A percentile compares a stretch with the other conserved stretches of the same genome.
Conservation (phyloP, 306 rosid genomes). For the Sphenostylis stenocarpa region DNA sequence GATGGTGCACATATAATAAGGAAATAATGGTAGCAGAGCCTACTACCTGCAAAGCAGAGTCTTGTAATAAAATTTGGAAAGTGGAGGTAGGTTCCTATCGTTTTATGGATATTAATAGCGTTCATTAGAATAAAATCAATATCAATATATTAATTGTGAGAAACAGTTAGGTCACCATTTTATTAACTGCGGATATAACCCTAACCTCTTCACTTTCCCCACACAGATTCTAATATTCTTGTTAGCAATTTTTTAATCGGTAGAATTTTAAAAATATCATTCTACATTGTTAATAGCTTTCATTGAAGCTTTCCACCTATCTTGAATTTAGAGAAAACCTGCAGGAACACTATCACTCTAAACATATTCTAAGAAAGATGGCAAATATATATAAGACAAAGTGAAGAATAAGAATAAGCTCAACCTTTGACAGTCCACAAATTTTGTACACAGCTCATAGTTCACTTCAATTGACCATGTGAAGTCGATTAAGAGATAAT, state of each 20-base stretch:
- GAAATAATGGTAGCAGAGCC: conserved; percentile 27
- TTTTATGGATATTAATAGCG: conserved; percentile 29
- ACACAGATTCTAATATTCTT: neutral
- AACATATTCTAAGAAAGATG: neutral
- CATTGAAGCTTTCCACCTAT: neutral
- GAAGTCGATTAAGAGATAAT: no score
- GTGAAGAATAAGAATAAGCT: neutral
- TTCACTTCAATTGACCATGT: neutral
- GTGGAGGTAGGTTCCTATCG: conserved; percentile 40
- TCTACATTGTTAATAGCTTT: neutral
- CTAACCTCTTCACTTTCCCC: neutral
- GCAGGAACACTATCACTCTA: neutral
- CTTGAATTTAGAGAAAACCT: neutral
- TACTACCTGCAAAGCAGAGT: conserved; percentile 22
- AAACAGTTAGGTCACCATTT: conserved; percentile 12
- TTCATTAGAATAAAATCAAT: conserved; percentile 21
- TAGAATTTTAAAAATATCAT: neutral
- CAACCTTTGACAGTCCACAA: neutral
- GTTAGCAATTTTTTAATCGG: neutral
- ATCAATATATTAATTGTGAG: conserved; percentile 20
- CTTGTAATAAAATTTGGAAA: conserved; percentile 30
- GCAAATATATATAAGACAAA: neutral
- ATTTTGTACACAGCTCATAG: neutral
- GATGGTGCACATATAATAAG: conserved; percentile 20
- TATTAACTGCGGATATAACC: conserved; percentile 6